Base-by-base conservation (phyloP, 257 asterid species). In the Solanum chilense region DNA sequence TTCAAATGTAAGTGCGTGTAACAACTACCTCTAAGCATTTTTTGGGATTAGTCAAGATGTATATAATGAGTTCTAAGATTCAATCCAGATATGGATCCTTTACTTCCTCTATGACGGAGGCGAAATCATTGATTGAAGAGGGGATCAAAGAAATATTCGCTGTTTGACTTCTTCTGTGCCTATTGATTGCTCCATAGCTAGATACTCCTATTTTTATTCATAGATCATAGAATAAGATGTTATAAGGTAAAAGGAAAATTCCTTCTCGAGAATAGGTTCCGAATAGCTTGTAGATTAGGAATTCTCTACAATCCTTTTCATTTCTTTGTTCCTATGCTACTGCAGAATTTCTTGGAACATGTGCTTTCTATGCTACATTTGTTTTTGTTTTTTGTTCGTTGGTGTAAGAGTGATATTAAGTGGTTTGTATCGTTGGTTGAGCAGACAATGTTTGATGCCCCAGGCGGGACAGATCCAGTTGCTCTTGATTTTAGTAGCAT, bases 391-490 rank as follows among this genome's bases (percentile, higher is more conserved):
- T 56, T 56, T 56, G 64, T 56, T 18, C 7, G 29, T 31, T 81
- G 20, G 69, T 49, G 4, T 49, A 29, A 81, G 85, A 81, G 29
- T 31, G 85, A 45, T 81, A 29, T 49, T 81, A 31, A 81, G 31
- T 31, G 21, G 85, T 16, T 49, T 69, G 31, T 29, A 44, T 78
- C 6, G 11, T 25, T 35, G 52, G 23, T 69, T 74, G 20, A 89
- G 82, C 93, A 96, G 98, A 90, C 99, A 58, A 87, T 87, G 88
- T 95, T 96, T 92, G 97, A 93, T 86, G 91, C 90, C 82, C 95
- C 94, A 89, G 91, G 78, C 35, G 98, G 96, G 87, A 84, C 90
- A 82, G 96, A 95, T 88, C 98, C 99, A 62, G 94, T 95, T 86
- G 92, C 94, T 87, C 90, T 96, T 60, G 92, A 92, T 90, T 86